Base-by-base conservation (phyloP, 2,329 filamentous ascomycete species). In the Penicillium sp. region DNA sequence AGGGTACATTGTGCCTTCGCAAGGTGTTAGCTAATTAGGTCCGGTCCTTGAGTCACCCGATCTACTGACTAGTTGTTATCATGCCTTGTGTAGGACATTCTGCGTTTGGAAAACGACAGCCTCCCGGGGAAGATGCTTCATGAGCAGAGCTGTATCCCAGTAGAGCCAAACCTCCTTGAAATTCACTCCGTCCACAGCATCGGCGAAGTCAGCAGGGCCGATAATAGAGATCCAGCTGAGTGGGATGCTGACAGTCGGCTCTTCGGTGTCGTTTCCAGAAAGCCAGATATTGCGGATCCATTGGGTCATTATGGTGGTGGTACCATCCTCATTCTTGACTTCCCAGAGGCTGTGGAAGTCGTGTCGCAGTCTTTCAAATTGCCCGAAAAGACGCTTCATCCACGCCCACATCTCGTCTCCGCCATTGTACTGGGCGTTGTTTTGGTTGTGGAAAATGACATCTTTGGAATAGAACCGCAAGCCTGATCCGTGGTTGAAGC, bases 361-460 rank as follows among this genome's bases (percentile, higher is more conserved):
- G 39, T 54, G 52, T 24, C 34, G 43, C 48, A 45, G n/a, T 45
- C 41, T 38, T 31, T 45, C 45, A 52, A 55, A 57, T 33, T 50
- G 42, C 7, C 45, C 46, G 46, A 57, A 57, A 31, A 57, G 55
- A 23, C 36, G 42, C 21, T 57, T 57, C 52, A 57, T 57, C 49
- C 45, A 55, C 34, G 49, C 52, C 55, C 42, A 53, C 46, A 55
- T 52, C 38, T 57, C 49, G 15, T 55, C 49, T 26, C 52, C 49
- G n/a, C 52, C 49, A 28, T 52, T 48, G 42, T 57, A 55, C 24
- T 45, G 43, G 26, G 53, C 55, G 21, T 54, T 47, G 38, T 57
- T 57, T 21, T 48, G 43, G 21, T 50, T 47, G 31, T 54, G 52
- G 42, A 54, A 51, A 43, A 51, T 46, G 16, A 42, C 43, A 6